Base-by-base conservation (phyloP, 2,329 filamentous ascomycete genomes). In the Fusarium aywerte region DNA sequence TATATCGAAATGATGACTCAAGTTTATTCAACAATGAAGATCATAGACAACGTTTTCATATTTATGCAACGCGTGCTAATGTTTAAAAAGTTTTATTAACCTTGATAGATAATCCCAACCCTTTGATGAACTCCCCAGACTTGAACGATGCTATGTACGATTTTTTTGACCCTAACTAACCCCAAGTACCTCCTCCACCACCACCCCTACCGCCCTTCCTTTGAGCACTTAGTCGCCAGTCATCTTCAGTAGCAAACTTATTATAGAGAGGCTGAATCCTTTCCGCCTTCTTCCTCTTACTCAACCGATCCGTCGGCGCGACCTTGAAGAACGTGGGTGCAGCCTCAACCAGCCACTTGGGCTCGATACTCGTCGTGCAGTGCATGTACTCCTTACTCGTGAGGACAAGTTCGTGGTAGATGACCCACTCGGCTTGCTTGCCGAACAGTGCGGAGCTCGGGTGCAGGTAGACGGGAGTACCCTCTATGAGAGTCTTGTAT, bases 311-410 rank as follows among this genome's bases (percentile, higher is more conserved):
- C 33, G 91, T 95, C 1, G 92, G 89, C 18, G 96, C 95, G 6
- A 98, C 93, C 85, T 97, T 97, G 88, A 98, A 99, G 83, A 98
- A 99, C 0, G 93, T 97, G 11, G 96, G 96, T n/a, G 96, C 96
- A 13, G 94, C 95, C 74, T 97, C 94, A 1, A 98, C 93, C 21
- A 99, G 86, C 89, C 89, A 91, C 75, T 97, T 97, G 10, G 96
- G 95, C 80, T 99, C 96, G 73, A 99, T 98, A 5, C 87, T 87
- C 5, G 93, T 97, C 15, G 93, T 96, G 76, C 88, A 92, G 75
- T 97, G 94, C 96, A 99, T 98, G 79, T 98, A 99, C 81, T 99
- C 96, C 81, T 97, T 95, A 23, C 92, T 96, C 23, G 96, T 99
- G 72, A 98, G 85, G 9, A 98, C 92, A 20, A 99, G 83, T 52